Evolutionary conservation across 257 asterid species (phyloP).

Genomic region (Salvia miltiorrhiza): DNA sequence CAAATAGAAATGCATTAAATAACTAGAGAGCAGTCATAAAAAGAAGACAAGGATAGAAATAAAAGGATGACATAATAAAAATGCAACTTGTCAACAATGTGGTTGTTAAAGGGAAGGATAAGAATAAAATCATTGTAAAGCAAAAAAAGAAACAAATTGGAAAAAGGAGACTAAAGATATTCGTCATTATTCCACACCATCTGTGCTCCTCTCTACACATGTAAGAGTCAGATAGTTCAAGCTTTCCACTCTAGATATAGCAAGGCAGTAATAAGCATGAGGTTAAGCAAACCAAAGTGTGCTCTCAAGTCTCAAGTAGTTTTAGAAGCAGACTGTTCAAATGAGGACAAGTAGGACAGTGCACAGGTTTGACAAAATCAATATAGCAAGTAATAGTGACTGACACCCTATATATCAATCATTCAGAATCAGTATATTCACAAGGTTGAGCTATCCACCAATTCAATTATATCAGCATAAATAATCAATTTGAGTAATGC

Average conservation of each 20-base stretch:
- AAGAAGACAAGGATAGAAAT: background rate
- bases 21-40: conserved; percentile 14
- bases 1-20: conserved; percentile 22
- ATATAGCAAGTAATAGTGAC: conserved; percentile 1
- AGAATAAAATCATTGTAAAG: background rate
- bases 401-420: conserved; percentile 2
- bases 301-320: conserved; percentile 15
- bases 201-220: background rate
- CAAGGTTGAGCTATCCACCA: background rate
- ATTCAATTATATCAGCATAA: background rate
- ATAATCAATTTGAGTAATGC: background rate
- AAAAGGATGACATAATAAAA: background rate
- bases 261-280: background rate
- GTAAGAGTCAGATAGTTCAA: too few relatives aligned
- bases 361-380: background rate
- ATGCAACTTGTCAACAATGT: background rate
- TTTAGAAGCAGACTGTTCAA: background rate
- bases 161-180: background rate
- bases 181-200: background rate
- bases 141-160: background rate
- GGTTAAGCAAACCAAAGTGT: conserved; percentile 6
- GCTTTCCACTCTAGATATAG: background rate
- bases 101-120: conserved; percentile 2
- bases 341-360: background rate
- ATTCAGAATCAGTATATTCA: background rate